Evolutionary conservation across 2,329 filamentous ascomycete genomes (phyloP), one percentile per base, ranked within the genome.

Genomic region (Aspergillus niger): DNA sequence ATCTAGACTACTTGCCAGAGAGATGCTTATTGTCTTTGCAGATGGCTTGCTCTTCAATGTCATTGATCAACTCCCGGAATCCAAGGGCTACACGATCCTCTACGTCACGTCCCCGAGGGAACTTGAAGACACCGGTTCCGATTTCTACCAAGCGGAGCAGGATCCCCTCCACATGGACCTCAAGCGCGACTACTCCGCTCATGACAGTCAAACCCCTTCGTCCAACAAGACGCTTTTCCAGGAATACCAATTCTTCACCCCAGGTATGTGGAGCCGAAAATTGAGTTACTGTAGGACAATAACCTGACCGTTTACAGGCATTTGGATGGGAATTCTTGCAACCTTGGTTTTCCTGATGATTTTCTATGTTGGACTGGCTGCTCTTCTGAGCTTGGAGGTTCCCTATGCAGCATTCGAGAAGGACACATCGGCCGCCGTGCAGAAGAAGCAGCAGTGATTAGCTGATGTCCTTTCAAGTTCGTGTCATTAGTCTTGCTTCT

Each of bases 321-420:
- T 98, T 65, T 98, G 97, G 77, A 96, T 96, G 90, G 90, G 86
- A 28, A 79, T 97, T 20, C 73, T 93, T 39, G 88, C 88, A 22
- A 80, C 85, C 3, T 75, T 95, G 17, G 75, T 97, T 41, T 83
- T 97, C 52, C 78, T 96, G 62, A 80, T 86, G 28, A 93, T 98
- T 67, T 81, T 97, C 5, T 89, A 89, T 66, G 88, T 93, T 59
- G 95, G 90, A 13, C 79, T 98, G 58, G 86, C 78, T 61, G 92
- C 91, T 13, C 82, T 98, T 11, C 81, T 85, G 6, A 94, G 91
- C 67, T 83, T 99, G 17, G 84, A 97, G 75, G 91, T 98, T 30
- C 91, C 91, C 1, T 98, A 98, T 76, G 92, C 91, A 64, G 92
- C 95, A 1, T 99, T 98, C 74, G 94, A 96, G 74, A 97, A 97